Base-by-base conservation (phyloP, 768 basidiomycete species). In the Austroboletus eburneus region DNA sequence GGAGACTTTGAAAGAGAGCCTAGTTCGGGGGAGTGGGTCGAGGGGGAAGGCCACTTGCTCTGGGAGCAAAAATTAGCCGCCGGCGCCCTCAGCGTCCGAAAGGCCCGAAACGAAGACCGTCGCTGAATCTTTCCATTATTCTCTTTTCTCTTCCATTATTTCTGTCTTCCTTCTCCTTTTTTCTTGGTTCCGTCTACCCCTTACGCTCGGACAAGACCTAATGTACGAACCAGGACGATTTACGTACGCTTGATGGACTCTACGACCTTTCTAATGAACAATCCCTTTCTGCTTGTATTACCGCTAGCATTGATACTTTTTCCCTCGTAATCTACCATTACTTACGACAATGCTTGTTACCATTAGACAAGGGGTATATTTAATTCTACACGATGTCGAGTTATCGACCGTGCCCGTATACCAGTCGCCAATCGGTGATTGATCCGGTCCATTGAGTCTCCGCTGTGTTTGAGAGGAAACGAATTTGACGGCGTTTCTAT, bases 1-100 rank as follows among this genome's bases (percentile, higher is more conserved):
- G 89, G 89, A 1, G 89, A 92, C 59, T 92, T 92, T 55, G 90
- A 92, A 56, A 77, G 83, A 39, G 77, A 88, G 52, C 66, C 81
- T 1, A 48, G 63, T 34, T 78, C 80, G 0, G 83, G 83, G 12
- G 72, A 76, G 27, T 92, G 90, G 90, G 35, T 73, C 14, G 76
- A 77, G 13, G 82, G 77, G 23, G 85, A 91, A 61, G 82, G 81
- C 12, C 79, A 77, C 35, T 58, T 62, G 17, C 44, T 61, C 18
- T 90, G 87, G 87, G 83, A 87, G 55, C 74, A 76, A 42, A 78
- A 77, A 58, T 72, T 69, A 13, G 62, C 65, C 2, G 54, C 69
- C 2, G 74, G 75, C 14, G 59, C 61, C 12, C 58, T 72, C 32
- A 63, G 57, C 42, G 52, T 62, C 36, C 66, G 64, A 48, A 74